Base-by-base conservation (phyloP, 495 filamentous ascomycete species). In the Chaetomidium leptoderma region DNA sequence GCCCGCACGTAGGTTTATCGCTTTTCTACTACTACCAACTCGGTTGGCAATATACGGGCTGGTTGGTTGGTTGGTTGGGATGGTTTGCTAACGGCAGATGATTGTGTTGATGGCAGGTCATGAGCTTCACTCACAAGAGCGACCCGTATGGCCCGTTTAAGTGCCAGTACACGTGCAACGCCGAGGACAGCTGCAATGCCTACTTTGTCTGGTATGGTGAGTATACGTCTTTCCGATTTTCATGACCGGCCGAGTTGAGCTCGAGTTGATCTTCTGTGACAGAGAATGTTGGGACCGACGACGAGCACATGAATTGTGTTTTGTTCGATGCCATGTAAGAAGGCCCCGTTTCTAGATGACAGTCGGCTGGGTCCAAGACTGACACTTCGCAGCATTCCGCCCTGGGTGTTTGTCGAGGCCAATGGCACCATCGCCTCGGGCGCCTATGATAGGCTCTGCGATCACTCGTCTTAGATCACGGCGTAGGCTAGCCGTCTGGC, bases 151-250 rank as follows among this genome's bases (percentile, higher is more conserved):
- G 60, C 19, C 63, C 67, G 2, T 72, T 64, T 54, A 70, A 70
- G 58, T 74, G 71, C 55, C 70, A 72, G 66, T 72, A 62, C 24
- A 61, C 52, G 7, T 74, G 71, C 63, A 74, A 74, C 36, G 63
- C 63, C 4, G 60, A 47, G 2, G 48, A 26, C 9, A 43, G 48
- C 2, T 72, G 71, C 43, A 59, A 52, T n/a, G 62, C 65, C 17
- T 74, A 63, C 51, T 68, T 71, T 58, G 60, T 63, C 11, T 66
- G 53, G 57, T 68, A 65, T 40, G 59, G 69, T 73, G 52, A 44
- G 70, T 63, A 13, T 9, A 45, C 21, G 14, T 16, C 17, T n/a
- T 10, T 17, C 17, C 11, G 19, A 7, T 16, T 2, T 0, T 46
- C 19, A 19, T 7, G 6, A 7, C 23, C 0, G 8, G 3, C 11